These are phyloP conservation scores for Claviceps sp. DNA, from an alignment of 2,329 filamentous ascomycete genomes.

Conservation along the genomic window DNA sequence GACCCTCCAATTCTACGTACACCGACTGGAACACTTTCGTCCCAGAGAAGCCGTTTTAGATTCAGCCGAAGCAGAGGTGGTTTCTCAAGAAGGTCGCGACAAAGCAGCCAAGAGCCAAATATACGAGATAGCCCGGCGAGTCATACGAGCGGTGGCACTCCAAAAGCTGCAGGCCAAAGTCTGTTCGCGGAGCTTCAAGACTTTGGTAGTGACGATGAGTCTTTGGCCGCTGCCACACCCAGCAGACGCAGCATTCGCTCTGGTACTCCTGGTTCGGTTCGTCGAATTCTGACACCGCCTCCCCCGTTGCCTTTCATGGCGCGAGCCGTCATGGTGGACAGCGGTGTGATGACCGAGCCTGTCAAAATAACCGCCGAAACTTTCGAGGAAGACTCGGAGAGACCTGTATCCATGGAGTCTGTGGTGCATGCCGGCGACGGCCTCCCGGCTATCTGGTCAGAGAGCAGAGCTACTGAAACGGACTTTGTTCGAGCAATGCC, in stretches of 20 bases:
- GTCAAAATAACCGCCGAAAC: slow-evolving; percentile 23
- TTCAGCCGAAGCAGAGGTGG: slow-evolving; percentile 53
- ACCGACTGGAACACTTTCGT: slow-evolving; percentile 43
- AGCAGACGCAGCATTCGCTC: slow-evolving; percentile 35
- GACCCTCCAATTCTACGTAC: slow-evolving; percentile 44
- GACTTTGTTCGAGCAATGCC: slow-evolving; percentile 30
- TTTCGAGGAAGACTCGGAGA: slow-evolving; percentile 6
- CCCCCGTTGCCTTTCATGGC: slow-evolving; percentile 37
- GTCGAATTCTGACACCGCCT: slow-evolving; percentile 30
- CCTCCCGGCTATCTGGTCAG: slow-evolving; percentile 14
- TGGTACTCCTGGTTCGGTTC: slow-evolving; percentile 33
- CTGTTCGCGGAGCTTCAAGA: slow-evolving; percentile 84
- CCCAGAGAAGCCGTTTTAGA: slow-evolving; percentile 59
- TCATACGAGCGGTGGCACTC: slow-evolving; percentile 37
- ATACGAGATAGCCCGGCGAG: slow-evolving; percentile 48
- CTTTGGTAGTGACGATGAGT: slow-evolving; percentile 62
- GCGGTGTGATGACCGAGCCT: slow-evolving; percentile 47
- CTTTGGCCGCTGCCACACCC: slow-evolving; percentile 46
- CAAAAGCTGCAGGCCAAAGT: slow-evolving; percentile 52
- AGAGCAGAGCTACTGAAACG: slow-evolving; percentile 13
- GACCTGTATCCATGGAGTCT: slow-evolving; percentile 30
- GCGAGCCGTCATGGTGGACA: slow-evolving; percentile 44
- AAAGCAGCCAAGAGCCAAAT: slow-evolving; percentile 44
- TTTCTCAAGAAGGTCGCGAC: slow-evolving; percentile 44
- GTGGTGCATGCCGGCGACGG: slow-evolving; percentile 19